Conservation (phyloP, 169 alveolate species). For the Fabrea salina region DNA sequence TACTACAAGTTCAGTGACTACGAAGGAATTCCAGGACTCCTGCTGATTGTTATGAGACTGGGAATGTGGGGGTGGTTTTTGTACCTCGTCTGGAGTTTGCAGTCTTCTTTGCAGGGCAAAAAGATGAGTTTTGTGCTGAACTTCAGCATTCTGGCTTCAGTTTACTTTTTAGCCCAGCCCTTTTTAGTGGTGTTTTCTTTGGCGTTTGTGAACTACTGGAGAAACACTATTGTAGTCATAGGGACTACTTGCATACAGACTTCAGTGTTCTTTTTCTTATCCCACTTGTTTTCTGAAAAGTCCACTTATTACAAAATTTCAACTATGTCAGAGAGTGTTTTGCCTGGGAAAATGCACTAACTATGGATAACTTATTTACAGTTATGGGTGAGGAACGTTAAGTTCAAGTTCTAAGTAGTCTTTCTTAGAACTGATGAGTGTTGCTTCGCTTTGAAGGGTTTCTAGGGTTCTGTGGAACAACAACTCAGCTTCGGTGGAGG, state of each 20-base stretch:
- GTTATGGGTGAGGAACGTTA: no score
- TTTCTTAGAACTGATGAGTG: neutral
- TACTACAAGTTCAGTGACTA: slow-evolving; percentile 27
- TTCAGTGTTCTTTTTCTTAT: neutral
- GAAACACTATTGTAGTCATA: neutral
- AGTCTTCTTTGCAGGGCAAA: neutral
- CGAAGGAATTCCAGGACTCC: slow-evolving; percentile 27
- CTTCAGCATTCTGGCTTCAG: neutral
- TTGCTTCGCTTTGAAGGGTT: neutral
- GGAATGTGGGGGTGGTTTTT: slow-evolving; percentile 23
- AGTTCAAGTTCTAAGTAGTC: neutral
- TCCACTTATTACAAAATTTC: slow-evolving; percentile 6
- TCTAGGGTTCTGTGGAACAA: neutral
- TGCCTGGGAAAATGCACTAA: no score
- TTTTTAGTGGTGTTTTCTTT: neutral
- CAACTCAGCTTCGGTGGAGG: neutral
- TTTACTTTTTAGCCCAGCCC: slow-evolving; percentile 26
- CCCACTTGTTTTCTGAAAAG: slow-evolving; percentile 20
- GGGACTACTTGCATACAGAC: neutral
- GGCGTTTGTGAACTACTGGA: neutral
- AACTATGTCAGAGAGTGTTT: slow-evolving; percentile 23
- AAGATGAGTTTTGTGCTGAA: neutral
- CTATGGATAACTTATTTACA: no score
- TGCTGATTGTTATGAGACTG: neutral
- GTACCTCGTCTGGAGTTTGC: neutral